phyloP scores from a whole-genome alignment of 805 yeast genomes.

The Starmera amethionina region DNA sequence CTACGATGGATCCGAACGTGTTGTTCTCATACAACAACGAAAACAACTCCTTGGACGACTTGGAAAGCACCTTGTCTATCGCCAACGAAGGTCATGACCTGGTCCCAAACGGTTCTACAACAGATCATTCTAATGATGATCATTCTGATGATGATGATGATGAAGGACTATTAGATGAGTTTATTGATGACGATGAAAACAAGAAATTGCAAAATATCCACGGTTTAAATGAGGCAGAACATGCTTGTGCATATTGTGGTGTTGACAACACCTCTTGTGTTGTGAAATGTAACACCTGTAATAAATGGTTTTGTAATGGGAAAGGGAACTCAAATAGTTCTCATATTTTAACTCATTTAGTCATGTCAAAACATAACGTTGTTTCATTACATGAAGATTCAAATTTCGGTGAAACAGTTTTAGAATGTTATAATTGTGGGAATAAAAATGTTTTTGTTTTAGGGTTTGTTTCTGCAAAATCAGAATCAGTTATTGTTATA shows the following conservation, averaged over 20 bases:
- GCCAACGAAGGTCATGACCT: not conserved
- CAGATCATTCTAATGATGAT: not conserved
- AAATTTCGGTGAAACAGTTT: conserved; percentile 74
- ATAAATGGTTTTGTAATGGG: conserved; percentile 86
- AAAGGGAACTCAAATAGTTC: conserved; percentile 43
- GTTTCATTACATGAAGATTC: conserved; percentile 73
- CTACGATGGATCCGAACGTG: conserved; percentile 15
- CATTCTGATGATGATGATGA: not conserved
- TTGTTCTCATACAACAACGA: conserved; percentile 9
- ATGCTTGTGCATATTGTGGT: conserved; percentile 66
- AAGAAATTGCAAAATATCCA: not conserved
- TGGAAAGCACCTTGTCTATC: not conserved
- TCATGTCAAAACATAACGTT: conserved; percentile 63
- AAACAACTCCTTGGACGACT: not conserved
- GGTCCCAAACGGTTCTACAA: not conserved
- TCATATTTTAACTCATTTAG: conserved; percentile 81
- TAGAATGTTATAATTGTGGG: conserved; percentile 91
- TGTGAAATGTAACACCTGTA: conserved; percentile 66
- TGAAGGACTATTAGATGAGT: not conserved
- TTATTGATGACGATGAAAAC: not conserved
- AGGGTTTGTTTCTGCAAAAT: conserved; percentile 83
- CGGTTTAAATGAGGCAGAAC: conserved; percentile 19
- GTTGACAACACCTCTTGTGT: conserved; percentile 53
- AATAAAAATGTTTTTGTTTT: conserved; percentile 66
- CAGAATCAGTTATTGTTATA: conserved; percentile 78